A percentile compares a stretch with the other conserved stretches of the same genome.
phyloP scores from a whole-genome alignment of 225 moss, liverwort and hornwort genomes.

The Physcomitrium patens region DNA sequence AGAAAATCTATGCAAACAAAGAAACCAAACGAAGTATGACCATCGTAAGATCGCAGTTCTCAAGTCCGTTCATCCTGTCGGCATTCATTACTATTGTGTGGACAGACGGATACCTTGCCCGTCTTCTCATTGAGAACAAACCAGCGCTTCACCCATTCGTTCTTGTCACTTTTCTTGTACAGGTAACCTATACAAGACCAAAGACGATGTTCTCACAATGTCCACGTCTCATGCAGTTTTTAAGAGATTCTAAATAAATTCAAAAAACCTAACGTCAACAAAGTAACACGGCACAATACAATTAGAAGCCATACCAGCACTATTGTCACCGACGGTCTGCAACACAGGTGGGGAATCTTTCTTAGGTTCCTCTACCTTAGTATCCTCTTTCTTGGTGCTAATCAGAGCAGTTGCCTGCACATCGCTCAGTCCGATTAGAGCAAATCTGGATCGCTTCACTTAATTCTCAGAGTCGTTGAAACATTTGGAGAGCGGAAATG shows the following conservation, averaged over 20 bases:
- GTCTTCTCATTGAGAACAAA: conserved; percentile 92
- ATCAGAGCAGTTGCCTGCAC: conserved; percentile 77
- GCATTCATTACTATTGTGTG: conserved; percentile 12
- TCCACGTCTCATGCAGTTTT: background rate
- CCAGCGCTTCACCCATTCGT: conserved; percentile 85
- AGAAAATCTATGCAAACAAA: no score
- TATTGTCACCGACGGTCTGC: conserved; percentile 77
- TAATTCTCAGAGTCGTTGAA: background rate
- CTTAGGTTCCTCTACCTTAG: conserved; percentile 50
- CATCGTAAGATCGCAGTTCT: background rate
- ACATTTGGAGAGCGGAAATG: no score
- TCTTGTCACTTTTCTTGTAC: conserved; percentile 78
- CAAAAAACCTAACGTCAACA: background rate
- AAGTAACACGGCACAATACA: background rate
- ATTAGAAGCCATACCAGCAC: conserved; percentile 53
- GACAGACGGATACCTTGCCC: conserved; percentile 55
- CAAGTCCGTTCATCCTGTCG: background rate
- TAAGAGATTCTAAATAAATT: background rate
- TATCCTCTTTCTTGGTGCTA: background rate
- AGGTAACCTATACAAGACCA: conserved; percentile 62
- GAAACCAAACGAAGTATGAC: no score
- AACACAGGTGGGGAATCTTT: conserved; percentile 68
- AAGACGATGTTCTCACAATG: background rate
- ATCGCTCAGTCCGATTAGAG: conserved; percentile 11
- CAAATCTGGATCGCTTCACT: background rate